Conservation (phyloP, 164 flowering plant species). For the Piper betle region DNA sequence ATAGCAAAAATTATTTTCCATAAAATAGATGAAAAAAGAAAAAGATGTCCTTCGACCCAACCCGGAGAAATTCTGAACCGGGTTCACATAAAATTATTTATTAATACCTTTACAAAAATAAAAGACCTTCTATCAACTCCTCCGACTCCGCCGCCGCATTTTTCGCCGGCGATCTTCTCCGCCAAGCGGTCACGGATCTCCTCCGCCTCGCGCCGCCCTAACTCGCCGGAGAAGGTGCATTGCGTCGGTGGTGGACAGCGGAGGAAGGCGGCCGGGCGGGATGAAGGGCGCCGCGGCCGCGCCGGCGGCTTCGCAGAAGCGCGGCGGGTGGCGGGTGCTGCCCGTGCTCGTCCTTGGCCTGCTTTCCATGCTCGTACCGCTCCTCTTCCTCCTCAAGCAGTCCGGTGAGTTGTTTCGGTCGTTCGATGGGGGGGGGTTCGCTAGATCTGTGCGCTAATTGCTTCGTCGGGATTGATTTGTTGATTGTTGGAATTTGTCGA, state of each 20-base stretch:
- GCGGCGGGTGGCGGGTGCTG: conserved; percentile 60
- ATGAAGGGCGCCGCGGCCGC: conserved; percentile 19
- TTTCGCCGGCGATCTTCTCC: too few relatives aligned
- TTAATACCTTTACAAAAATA: too few relatives aligned
- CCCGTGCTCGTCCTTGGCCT: conserved; percentile 65
- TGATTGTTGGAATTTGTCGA: not conserved
- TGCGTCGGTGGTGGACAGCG: conserved; percentile 3
- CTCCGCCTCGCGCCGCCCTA: too few relatives aligned
- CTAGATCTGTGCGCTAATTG: too few relatives aligned
- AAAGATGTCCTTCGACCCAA: too few relatives aligned
- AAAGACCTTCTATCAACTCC: too few relatives aligned
- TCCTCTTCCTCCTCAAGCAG: conserved; percentile 72
- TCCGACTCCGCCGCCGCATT: too few relatives aligned
- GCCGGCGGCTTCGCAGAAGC: conserved; percentile 29
- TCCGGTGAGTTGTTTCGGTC: conserved; percentile 9
- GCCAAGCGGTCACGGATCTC: too few relatives aligned
- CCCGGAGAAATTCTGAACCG: too few relatives aligned
- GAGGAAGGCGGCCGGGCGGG: conserved; percentile 1
- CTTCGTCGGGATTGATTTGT: not conserved
- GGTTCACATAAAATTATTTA: too few relatives aligned
- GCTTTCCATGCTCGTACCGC: conserved; percentile 88
- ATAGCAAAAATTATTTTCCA: too few relatives aligned
- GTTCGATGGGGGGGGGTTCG: not conserved
- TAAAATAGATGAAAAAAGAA: too few relatives aligned
- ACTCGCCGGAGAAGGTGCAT: not conserved